Evolutionary conservation across 305 asterid species (phyloP).

Genomic region (Salvia sclarea): DNA sequence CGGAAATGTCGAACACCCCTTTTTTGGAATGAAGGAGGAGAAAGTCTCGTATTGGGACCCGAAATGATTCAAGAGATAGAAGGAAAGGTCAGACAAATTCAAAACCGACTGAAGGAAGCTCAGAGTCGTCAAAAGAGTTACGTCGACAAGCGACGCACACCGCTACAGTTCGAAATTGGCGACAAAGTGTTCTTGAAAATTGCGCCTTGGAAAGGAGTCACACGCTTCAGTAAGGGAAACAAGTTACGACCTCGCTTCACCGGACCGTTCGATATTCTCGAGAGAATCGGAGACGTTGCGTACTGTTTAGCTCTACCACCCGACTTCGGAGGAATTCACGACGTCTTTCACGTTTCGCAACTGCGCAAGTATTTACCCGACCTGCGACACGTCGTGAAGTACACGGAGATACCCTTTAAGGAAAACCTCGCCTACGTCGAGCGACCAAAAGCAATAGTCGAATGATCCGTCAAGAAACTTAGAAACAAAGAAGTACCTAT

Average conservation of each 20-base stretch:
- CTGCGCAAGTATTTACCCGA: neutral
- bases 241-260: too few relatives aligned
- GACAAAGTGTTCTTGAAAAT: too few relatives aligned
- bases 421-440: too few relatives aligned
- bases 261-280: neutral
- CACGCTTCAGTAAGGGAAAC: too few relatives aligned
- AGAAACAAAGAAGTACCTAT: too few relatives aligned
- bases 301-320: neutral
- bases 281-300: neutral
- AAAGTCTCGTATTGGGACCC: neutral
- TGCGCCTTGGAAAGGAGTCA: too few relatives aligned
- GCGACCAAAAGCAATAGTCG: too few relatives aligned
- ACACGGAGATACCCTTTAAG: too few relatives aligned
- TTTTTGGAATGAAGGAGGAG: neutral
- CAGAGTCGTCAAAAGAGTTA: neutral
- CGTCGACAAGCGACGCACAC: neutral
- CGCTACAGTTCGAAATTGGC: too few relatives aligned
- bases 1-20: neutral
- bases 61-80: neutral
- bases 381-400: too few relatives aligned
- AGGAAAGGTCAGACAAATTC: neutral
- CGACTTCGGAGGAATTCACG: neutral
- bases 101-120: neutral
- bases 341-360: neutral
- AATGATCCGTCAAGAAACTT: too few relatives aligned